Evolutionary conservation across 1,284 basidiomycete species (phyloP).

Genomic region (Ustilago trichophora): DNA sequence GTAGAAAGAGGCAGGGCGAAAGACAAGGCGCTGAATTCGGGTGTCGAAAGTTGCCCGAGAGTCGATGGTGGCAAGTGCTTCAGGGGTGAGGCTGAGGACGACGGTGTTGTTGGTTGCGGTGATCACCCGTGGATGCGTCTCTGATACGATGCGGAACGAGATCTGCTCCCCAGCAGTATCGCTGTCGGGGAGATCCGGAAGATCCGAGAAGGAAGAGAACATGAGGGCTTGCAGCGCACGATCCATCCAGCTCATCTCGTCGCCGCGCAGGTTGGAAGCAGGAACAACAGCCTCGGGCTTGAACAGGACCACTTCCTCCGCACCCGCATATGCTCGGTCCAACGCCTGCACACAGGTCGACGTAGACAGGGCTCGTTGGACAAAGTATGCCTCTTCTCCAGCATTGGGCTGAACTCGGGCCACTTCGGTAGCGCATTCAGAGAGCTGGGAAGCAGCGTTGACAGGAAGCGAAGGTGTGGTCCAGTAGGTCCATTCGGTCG

Average conservation of each 20-base stretch:
- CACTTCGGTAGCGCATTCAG: slow-evolving; percentile 2
- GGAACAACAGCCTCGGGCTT: slow-evolving; percentile 14
- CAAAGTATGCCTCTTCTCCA: not conserved
- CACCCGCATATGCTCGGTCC: not conserved
- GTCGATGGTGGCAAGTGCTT: slow-evolving; percentile 13
- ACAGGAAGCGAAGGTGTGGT: not conserved
- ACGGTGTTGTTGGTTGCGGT: not conserved
- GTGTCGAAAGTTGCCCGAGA: slow-evolving; percentile 23
- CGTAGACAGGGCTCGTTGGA: not conserved
- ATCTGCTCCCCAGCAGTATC: not conserved
- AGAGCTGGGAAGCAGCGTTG: not conserved
- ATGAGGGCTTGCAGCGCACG: slow-evolving; percentile 1
- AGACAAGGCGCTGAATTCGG: slow-evolving; percentile 15
- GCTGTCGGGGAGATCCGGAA: no score
- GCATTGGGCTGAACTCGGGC: not conserved
- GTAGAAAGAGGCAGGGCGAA: slow-evolving; percentile 6
- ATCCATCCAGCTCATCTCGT: not conserved
- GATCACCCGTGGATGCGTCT: not conserved
- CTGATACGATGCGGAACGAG: slow-evolving; percentile 4
- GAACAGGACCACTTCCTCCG: slow-evolving; percentile 20
- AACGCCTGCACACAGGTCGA: not conserved
- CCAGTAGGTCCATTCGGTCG: slow-evolving; percentile 20
- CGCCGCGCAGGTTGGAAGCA: not conserved
- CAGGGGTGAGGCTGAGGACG: slow-evolving; percentile 1
- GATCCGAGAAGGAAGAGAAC: not conserved